These are phyloP conservation scores for Trifolium fragiferum DNA, from an alignment of 306 rosid species.

Conservation along the genomic window DNA sequence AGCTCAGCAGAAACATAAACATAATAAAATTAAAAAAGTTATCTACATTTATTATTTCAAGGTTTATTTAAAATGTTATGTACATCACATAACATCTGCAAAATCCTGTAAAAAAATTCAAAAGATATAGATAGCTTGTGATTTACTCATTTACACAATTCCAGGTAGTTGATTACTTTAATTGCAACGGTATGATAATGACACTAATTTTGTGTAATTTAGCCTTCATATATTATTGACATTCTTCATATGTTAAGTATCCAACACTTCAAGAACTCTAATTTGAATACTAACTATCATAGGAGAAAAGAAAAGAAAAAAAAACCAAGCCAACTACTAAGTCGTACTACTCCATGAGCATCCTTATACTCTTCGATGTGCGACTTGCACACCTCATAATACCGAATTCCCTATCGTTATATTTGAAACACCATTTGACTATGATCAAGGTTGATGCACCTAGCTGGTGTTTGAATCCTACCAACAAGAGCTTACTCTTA, in stretches of 20 bases:
- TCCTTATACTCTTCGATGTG: no score
- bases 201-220: neutral
- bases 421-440: neutral
- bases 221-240: slow-evolving; percentile 16
- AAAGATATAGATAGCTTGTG: slow-evolving; percentile 1
- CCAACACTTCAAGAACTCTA: neutral
- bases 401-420: no score
- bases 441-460: neutral
- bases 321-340: no score
- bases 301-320: no score
- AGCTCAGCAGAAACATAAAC: no score
- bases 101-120: neutral
- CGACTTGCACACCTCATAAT: no score
- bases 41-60: neutral
- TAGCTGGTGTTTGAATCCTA: neutral
- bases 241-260: neutral
- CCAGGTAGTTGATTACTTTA: neutral
- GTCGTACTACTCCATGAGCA: no score
- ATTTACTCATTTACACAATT: slow-evolving; percentile 3
- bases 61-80: neutral
- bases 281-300: neutral
- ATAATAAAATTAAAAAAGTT: no score
- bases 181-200: neutral
- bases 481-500: slow-evolving; percentile 11
- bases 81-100: neutral